Percentiles rank a stretch among this genome's conserved stretches.
Conservation (phyloP, 768 basidiomycete genomes). For the Pleurotus cornucopiae region DNA sequence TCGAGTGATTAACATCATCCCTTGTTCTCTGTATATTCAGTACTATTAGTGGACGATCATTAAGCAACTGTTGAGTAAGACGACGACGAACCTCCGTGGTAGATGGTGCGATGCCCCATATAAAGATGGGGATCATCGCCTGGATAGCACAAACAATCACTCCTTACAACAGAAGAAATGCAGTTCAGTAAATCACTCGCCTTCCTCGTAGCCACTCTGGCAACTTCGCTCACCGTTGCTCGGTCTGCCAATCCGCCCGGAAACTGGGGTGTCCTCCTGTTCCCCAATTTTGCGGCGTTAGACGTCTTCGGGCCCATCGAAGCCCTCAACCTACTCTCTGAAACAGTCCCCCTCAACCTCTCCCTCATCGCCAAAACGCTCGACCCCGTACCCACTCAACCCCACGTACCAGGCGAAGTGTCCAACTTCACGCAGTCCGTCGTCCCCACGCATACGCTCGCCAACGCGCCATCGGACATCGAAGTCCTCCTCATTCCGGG, state of each 20-base stretch:
- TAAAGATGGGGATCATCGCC: too few relatives aligned
- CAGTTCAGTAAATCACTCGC: too few relatives aligned
- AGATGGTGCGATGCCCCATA: too few relatives aligned
- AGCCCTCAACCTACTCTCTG: slow-evolving; percentile 22
- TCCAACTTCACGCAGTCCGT: slow-evolving; percentile 29
- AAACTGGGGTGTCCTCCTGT: slow-evolving; percentile 22
- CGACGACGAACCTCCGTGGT: too few relatives aligned
- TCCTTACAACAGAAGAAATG: too few relatives aligned
- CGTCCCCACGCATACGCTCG: slow-evolving; percentile 36
- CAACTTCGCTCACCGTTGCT: not conserved
- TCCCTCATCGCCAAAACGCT: slow-evolving; percentile 21
- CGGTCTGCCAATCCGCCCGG: too few relatives aligned
- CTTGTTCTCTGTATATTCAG: too few relatives aligned
- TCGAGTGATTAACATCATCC: too few relatives aligned
- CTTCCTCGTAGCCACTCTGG: not conserved
- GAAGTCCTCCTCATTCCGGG: slow-evolving; percentile 33
- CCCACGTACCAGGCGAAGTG: not conserved
- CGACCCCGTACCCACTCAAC: slow-evolving; percentile 24
- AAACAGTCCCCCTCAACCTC: slow-evolving; percentile 18
- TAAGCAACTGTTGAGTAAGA: too few relatives aligned
- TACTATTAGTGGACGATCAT: too few relatives aligned
- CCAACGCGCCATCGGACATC: slow-evolving; percentile 23
- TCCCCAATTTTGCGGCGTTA: slow-evolving; percentile 26
- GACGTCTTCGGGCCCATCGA: slow-evolving; percentile 30
- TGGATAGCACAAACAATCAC: too few relatives aligned